Conservation (phyloP, 768 basidiomycete genomes). For the Calocybe cyanea region DNA sequence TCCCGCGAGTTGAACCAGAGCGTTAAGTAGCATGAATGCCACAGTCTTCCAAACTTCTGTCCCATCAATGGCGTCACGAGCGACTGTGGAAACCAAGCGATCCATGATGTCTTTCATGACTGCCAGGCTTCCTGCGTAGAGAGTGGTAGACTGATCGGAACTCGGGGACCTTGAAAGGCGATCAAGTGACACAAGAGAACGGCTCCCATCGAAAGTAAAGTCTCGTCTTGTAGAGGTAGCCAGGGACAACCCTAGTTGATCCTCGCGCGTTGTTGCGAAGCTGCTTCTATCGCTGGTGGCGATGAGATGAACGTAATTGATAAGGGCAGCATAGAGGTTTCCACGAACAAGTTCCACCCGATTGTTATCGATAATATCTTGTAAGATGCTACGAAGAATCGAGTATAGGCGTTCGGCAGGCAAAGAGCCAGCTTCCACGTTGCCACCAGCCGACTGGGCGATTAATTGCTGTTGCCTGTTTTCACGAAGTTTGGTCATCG, state of each 20-base stretch:
- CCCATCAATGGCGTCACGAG: conserved; percentile 92
- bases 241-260: conserved; percentile 24
- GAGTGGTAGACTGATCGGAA: conserved; percentile 34
- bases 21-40: conserved; percentile 87
- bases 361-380: conserved; percentile 72
- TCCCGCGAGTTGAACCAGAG: conserved; percentile 68
- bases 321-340: conserved; percentile 88
- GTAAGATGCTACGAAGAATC: conserved; percentile 70
- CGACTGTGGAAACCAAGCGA: conserved; percentile 64
- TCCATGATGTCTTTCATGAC: conserved; percentile 70
- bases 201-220: conserved; percentile 32
- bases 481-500: conserved; percentile 86
- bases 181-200: conserved; percentile 26
- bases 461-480: conserved; percentile 69
- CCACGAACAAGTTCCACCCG: conserved; percentile 85
- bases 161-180: conserved; percentile 16
- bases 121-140: conserved; percentile 61
- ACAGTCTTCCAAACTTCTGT: conserved; percentile 97
- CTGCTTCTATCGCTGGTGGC: conserved; percentile 22
- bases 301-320: conserved; percentile 87
- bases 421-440: conserved; percentile 60
- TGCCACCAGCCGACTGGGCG: conserved; percentile 61
- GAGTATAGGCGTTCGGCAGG: conserved; percentile 77
- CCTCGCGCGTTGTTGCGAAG: neutral
- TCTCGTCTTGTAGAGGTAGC: conserved; percentile 39